Conservation (phyloP, 78 protist species). For the Dictyostelium brefeldianum region DNA sequence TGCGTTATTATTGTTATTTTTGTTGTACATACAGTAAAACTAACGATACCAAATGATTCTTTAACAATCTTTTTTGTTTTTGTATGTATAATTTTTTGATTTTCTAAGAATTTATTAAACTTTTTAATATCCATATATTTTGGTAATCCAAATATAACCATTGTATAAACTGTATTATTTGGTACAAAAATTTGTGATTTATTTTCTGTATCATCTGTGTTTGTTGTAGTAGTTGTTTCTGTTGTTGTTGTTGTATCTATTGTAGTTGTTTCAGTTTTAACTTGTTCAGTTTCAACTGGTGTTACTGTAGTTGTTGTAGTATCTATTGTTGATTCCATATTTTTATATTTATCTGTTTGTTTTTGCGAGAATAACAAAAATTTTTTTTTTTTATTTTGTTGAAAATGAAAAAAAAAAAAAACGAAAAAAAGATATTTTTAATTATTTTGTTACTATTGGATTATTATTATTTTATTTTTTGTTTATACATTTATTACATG, state of each 20-base stretch:
- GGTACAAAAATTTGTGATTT: background rate
- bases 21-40: constrained; percentile 31
- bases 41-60: constrained; percentile 37
- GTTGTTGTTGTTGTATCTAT: background rate
- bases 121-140: constrained; percentile 31
- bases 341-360: background rate
- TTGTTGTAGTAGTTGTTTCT: background rate
- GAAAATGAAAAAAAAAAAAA: background rate
- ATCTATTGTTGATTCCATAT: background rate
- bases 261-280: background rate
- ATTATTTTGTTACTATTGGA: background rate
- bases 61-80: constrained; percentile 32
- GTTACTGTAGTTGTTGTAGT: background rate
- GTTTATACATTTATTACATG: constrained; percentile 58
- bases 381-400: no score
- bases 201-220: background rate
- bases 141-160: constrained; percentile 50
- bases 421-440: background rate
- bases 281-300: background rate
- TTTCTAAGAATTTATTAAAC: constrained; percentile 31
- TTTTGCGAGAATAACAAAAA: no score
- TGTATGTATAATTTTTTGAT: background rate
- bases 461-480: background rate
- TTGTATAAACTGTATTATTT: background rate
- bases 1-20: background rate